Evolutionary conservation across 2,329 filamentous ascomycete genomes (phyloP).

Genomic region (Malbranchea cinnamomea): DNA sequence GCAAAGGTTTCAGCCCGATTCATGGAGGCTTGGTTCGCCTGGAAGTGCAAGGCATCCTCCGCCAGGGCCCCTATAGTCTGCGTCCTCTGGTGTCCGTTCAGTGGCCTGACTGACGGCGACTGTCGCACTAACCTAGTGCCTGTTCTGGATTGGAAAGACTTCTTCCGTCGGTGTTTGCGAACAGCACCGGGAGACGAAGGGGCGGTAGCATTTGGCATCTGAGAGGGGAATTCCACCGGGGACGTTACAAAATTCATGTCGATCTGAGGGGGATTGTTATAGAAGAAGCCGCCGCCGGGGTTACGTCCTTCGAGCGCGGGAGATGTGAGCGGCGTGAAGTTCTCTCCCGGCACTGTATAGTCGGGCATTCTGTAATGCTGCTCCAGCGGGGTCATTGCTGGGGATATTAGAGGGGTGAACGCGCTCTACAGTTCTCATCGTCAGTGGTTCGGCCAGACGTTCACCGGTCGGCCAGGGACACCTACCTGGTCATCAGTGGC

Average conservation of each 20-base stretch:
- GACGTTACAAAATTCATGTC: slow-evolving; percentile 29
- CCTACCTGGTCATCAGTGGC: slow-evolving; percentile 30
- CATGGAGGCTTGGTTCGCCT: slow-evolving; percentile 10
- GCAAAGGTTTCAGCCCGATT: slow-evolving; percentile 15
- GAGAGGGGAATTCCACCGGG: slow-evolving; percentile 23
- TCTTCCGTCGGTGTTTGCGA: slow-evolving; percentile 26
- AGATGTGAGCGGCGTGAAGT: slow-evolving; percentile 36
- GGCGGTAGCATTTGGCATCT: slow-evolving; percentile 18
- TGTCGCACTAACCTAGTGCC: slow-evolving; percentile 25
- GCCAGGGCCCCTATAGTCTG: slow-evolving; percentile 13
- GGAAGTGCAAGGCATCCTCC: slow-evolving; percentile 1
- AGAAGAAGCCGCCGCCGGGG: slow-evolving; percentile 20
- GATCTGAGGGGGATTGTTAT: slow-evolving; percentile 20
- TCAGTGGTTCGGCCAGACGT: not conserved
- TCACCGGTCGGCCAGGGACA: slow-evolving; percentile 1
- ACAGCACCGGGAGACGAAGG: slow-evolving; percentile 20
- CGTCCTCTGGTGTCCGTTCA: slow-evolving; percentile 21
- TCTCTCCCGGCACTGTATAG: slow-evolving; percentile 33
- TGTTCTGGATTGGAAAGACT: slow-evolving; percentile 20
- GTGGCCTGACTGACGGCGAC: slow-evolving; percentile 29
- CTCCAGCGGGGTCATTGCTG: slow-evolving; percentile 36
- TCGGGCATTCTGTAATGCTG: slow-evolving; percentile 32
- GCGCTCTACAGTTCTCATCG: slow-evolving; percentile 22
- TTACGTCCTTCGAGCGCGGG: slow-evolving; percentile 35
- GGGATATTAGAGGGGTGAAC: slow-evolving; percentile 36